phyloP scores from a whole-genome alignment of 108 stramenopile species.

The Cyclotella kingstonii region DNA sequence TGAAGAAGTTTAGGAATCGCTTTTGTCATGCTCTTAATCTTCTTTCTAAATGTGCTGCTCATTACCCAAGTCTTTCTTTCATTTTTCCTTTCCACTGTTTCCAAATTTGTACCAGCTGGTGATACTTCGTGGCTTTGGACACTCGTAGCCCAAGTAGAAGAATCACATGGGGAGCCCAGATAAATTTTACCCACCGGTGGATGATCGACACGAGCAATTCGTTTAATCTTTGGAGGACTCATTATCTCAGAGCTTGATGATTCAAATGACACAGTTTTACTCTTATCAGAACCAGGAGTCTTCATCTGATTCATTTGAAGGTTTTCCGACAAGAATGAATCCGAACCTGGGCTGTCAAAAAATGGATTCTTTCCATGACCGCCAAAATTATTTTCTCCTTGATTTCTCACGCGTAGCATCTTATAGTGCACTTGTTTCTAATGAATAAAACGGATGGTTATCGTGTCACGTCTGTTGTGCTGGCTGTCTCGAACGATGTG shows the following conservation, averaged over 20 bases:
- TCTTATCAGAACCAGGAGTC: background rate
- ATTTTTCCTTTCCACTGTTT: slow-evolving; percentile 12
- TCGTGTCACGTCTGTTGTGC: too few relatives aligned
- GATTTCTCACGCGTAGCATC: background rate
- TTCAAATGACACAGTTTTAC: slow-evolving; percentile 6
- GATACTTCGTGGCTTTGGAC: slow-evolving; percentile 3
- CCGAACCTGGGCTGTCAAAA: slow-evolving; percentile 13
- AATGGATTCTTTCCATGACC: slow-evolving; percentile 6
- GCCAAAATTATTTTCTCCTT: background rate
- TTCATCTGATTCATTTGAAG: background rate
- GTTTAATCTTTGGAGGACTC: slow-evolving; percentile 27
- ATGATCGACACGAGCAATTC: slow-evolving; percentile 1
- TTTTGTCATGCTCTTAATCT: slow-evolving; percentile 31
- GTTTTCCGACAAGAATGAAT: background rate
- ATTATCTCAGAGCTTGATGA: slow-evolving; percentile 5
- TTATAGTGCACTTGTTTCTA: too few relatives aligned
- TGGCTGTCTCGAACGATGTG: too few relatives aligned
- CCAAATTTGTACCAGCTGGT: background rate
- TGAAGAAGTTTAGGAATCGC: slow-evolving; percentile 30
- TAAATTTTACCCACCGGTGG: slow-evolving; percentile 7
- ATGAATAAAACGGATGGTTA: too few relatives aligned
- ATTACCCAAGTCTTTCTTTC: slow-evolving; percentile 6
- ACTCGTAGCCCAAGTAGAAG: slow-evolving; percentile 15
- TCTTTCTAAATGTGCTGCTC: slow-evolving; percentile 18
- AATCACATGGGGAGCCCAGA: slow-evolving; percentile 22